These are phyloP conservation scores for Dipteronia sinensis DNA, from an alignment of 345 rosid species.

Conservation along the genomic window DNA sequence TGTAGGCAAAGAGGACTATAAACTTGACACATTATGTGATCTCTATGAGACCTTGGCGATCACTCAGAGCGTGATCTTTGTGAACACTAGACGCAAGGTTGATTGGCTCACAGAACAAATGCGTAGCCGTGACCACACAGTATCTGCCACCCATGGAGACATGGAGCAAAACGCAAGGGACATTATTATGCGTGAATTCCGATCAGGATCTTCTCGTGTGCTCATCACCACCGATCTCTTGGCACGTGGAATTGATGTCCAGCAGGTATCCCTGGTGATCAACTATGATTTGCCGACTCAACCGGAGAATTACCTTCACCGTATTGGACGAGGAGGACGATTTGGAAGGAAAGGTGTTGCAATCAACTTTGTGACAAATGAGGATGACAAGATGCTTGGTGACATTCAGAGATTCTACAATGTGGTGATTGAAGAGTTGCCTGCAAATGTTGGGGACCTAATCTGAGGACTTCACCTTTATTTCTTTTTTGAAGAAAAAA, in stretches of 20 bases:
- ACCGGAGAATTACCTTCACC: conserved; percentile 59
- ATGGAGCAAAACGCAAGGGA: conserved; percentile 63
- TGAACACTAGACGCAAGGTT: conserved; percentile 58
- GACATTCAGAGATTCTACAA: conserved; percentile 58
- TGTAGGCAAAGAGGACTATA: conserved; percentile 39
- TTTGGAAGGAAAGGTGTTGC: conserved; percentile 58
- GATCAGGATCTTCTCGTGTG: conserved; percentile 59
- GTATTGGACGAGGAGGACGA: conserved; percentile 56
- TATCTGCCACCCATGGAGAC: conserved; percentile 57
- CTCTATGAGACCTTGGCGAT: conserved; percentile 40
- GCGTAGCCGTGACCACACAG: conserved; percentile 55
- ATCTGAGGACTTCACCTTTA: conserved; percentile 25
- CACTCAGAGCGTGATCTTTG: conserved; percentile 57
- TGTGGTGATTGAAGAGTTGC: conserved; percentile 52
- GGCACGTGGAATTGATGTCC: conserved; percentile 60
- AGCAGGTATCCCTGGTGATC: conserved; percentile 56
- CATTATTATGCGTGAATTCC: conserved; percentile 53
- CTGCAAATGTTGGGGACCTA: conserved; percentile 47
- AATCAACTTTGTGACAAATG: conserved; percentile 48
- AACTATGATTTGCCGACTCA: conserved; percentile 58
- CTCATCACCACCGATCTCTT: conserved; percentile 60
- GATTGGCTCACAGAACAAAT: conserved; percentile 62
- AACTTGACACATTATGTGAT: conserved; percentile 33
- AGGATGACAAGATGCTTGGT: conserved; percentile 48
- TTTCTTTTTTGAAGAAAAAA: background rate